phyloP scores from a whole-genome alignment of 768 basidiomycete species.

The Lactarius sanguifluus region DNA sequence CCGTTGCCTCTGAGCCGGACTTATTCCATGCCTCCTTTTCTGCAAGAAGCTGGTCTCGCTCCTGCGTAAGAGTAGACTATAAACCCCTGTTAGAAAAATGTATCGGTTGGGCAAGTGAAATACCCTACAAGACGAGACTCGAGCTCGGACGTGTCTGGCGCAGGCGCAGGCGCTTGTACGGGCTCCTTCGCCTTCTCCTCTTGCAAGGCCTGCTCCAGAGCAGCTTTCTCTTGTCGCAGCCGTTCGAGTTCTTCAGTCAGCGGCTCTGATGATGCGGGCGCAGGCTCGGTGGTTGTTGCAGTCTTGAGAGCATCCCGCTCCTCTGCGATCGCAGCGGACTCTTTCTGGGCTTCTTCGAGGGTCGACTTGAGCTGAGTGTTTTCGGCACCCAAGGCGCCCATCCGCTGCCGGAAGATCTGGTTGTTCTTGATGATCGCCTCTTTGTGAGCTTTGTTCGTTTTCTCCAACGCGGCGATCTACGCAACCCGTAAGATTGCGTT shows the following conservation, averaged over 20 bases:
- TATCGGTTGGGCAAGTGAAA: not conserved
- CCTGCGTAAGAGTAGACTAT: constrained; percentile 53
- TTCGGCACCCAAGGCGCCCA: constrained; percentile 23
- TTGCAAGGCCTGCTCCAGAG: constrained; percentile 42
- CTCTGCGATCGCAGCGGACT: constrained; percentile 31
- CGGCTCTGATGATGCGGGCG: constrained; percentile 10
- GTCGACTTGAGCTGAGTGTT: constrained; percentile 25
- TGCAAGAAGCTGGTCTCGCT: constrained; percentile 60
- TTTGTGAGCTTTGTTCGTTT: constrained; percentile 22
- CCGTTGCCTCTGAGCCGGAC: constrained; percentile 27
- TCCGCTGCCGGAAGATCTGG: constrained; percentile 25
- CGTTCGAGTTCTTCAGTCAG: constrained; percentile 34
- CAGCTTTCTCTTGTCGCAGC: constrained; percentile 39
- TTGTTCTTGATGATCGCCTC: constrained; percentile 27
- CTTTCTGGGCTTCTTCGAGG: constrained; percentile 30
- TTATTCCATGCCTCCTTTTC: constrained; percentile 53
- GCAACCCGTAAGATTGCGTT: constrained; percentile 11
- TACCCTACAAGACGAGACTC: constrained; percentile 38
- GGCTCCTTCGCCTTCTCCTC: constrained; percentile 37
- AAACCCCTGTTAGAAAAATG: not conserved
- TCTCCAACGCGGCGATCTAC: constrained; percentile 28
- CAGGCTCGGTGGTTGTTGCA: constrained; percentile 29
- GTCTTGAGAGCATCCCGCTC: constrained; percentile 40
- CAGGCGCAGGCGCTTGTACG: constrained; percentile 18
- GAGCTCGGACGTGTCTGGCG: constrained; percentile 29